Base-by-base conservation (phyloP, 495 filamentous ascomycete genomes). In the Aspergillus wentii region DNA sequence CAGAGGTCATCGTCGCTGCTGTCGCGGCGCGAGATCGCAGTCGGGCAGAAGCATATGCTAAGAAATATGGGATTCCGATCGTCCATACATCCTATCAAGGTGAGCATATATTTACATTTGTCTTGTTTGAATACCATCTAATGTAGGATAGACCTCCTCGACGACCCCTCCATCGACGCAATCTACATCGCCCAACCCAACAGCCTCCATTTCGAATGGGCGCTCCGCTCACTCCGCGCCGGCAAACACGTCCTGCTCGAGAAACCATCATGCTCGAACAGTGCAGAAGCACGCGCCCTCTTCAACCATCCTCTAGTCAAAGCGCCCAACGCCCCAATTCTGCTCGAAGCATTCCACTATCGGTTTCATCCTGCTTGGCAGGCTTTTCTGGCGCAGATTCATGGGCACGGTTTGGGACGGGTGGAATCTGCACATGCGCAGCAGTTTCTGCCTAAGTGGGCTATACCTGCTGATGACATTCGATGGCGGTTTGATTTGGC, bases 321-420 rank as follows among this genome's bases (percentile, higher is more conserved):
- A 28, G 39, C 44, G 0, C 18, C 41, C 0, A 33, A 43, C 19
- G 59, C 52, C 0, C 54, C 56, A 5, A 65, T 84, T 8, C 46
- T 83, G 1, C 62, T 84, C 2, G 82, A 85, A 53, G 79, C 78
- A 5, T 68, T 78, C 30, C 77, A 80, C 50, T 62, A 59, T 40
- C 53, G 59, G 10, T 83, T 81, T 49, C 71, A 78, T 33, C 78
- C 77, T 2, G 61, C 71, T 5, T 79, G 70, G 68, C 51, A 62
- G 13, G 40, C 41, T 0, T 79, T 79, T 43, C 59, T 71, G 7
- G 49, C 66, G 0, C 51, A 61, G 8, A 48, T 78, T 17, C 64
- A 67, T 27, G 42, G 52, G 1, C 37, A 52, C 3, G 15, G 29
- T 1, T 34, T 35, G 8, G 48, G 40, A 2, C 28, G 13, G 3